Conservation (phyloP, 129 eudicot genomes). For the Flaveria linearis region DNA sequence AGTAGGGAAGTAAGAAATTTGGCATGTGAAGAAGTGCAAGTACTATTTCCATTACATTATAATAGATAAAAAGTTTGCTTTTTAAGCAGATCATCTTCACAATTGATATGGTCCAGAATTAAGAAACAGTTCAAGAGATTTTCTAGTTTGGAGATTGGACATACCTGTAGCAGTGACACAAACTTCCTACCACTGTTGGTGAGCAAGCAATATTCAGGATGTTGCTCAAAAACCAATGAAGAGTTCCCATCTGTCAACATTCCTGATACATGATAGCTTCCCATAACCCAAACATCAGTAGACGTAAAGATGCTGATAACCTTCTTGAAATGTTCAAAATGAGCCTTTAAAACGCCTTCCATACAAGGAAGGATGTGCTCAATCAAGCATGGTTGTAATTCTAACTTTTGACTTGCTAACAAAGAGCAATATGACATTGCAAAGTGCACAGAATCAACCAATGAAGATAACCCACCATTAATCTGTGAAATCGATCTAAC, state of each 20-base stretch:
- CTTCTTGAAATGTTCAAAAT: constrained; percentile 58
- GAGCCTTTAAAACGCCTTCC: constrained; percentile 45
- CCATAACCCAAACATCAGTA: constrained; percentile 68
- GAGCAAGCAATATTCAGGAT: constrained; percentile 58
- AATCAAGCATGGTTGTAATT: constrained; percentile 48
- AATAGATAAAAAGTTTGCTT: too few species aligned
- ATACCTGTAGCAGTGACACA: constrained; percentile 65
- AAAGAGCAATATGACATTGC: constrained; percentile 65
- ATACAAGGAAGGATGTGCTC: constrained; percentile 53
- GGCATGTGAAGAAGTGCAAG: constrained; percentile 4
- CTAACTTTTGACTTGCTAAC: constrained; percentile 54
- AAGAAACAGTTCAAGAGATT: too few species aligned
- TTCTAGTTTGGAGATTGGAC: constrained; percentile 17
- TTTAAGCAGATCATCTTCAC: too few species aligned
- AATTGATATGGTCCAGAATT: too few species aligned
- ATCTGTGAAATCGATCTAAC: constrained; percentile 48
- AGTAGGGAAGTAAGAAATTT: constrained; percentile 15
- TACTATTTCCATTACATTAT: too few species aligned
- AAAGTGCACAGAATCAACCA: constrained; percentile 50
- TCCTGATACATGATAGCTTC: constrained; percentile 57
- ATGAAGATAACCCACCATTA: constrained; percentile 47
- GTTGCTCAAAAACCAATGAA: constrained; percentile 34
- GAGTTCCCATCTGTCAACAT: constrained; percentile 43
- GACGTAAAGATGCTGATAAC: constrained; percentile 55
- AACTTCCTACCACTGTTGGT: constrained; percentile 80